A percentile compares a stretch with the other conserved stretches of the same genome.
phyloP scores from a whole-genome alignment of 1,284 basidiomycete species.

The Rhizoctonia solani region DNA sequence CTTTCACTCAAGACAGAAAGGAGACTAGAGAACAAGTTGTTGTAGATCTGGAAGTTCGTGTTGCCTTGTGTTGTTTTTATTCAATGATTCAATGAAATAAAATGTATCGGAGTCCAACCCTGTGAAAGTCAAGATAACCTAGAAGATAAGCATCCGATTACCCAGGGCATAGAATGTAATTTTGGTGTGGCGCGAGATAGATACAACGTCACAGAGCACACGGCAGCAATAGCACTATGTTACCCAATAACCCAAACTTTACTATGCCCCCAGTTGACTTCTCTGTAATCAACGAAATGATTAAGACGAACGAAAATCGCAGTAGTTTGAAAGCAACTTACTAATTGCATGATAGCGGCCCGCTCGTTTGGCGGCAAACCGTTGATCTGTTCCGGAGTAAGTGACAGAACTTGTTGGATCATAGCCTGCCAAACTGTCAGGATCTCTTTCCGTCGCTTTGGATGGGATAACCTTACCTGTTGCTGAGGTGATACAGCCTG shows the following conservation, averaged over 20 bases:
- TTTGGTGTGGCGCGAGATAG: no score
- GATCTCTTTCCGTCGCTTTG: not conserved
- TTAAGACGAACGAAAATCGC: not conserved
- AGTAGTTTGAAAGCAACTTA: conserved; percentile 50
- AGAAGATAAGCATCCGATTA: no score
- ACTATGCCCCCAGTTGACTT: conserved; percentile 6
- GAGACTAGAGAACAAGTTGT: conserved; percentile 60
- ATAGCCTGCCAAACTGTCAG: conserved; percentile 58
- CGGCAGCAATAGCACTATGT: no score
- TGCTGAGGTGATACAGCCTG: conserved; percentile 44
- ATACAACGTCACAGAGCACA: not conserved
- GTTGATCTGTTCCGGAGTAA: conserved; percentile 88
- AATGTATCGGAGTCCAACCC: no score
- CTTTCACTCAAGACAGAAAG: conserved; percentile 64
- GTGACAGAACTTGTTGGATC: conserved; percentile 81
- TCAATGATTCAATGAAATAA: no score
- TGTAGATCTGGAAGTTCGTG: conserved; percentile 26
- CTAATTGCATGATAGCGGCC: conserved; percentile 83
- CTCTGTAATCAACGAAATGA: not conserved
- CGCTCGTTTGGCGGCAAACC: conserved; percentile 81
- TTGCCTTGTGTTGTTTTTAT: not conserved
- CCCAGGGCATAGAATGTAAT: no score
- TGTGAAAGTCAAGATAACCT: not conserved
- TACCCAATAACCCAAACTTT: not conserved
- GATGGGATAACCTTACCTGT: conserved; percentile 42